phyloP scores from a whole-genome alignment of 2,329 filamentous ascomycete genomes.

The Xylariomycetidae sp. region DNA sequence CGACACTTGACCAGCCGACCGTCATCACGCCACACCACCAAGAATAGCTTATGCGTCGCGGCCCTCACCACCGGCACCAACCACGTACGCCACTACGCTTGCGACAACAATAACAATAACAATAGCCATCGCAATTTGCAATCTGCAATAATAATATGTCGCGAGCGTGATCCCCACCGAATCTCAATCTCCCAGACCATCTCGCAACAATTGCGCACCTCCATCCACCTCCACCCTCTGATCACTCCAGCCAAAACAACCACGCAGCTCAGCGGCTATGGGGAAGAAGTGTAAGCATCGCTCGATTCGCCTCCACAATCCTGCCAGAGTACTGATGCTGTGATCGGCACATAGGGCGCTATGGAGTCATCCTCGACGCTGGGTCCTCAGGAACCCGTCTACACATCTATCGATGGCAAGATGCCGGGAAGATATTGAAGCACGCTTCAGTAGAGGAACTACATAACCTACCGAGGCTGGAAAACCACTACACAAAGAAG shows the following conservation, averaged over 20 bases:
- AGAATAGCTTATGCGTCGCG: background rate
- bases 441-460: constrained; percentile 55
- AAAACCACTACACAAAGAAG: constrained; percentile 88
- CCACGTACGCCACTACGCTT: background rate
- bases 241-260: background rate
- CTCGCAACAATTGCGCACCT: background rate
- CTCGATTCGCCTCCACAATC: background rate
- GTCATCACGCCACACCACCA: background rate
- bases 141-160: background rate
- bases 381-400: constrained; percentile 94
- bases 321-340: background rate
- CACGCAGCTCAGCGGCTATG: constrained; percentile 15
- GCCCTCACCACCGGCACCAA: background rate
- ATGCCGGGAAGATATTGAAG: constrained; percentile 60
- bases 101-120: background rate
- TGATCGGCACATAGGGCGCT: constrained; percentile 45
- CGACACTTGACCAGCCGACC: background rate
- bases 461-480: constrained; percentile 67
- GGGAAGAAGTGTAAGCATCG: constrained; percentile 24
- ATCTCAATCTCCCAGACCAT: too few relatives aligned
- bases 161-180: too few relatives aligned
- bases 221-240: background rate
- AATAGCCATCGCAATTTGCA: background rate
- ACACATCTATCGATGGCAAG: constrained; percentile 91
- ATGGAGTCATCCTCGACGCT: constrained; percentile 94